Conservation (phyloP, 2,329 filamentous ascomycete species). For the Pseudonectria foliicola region DNA sequence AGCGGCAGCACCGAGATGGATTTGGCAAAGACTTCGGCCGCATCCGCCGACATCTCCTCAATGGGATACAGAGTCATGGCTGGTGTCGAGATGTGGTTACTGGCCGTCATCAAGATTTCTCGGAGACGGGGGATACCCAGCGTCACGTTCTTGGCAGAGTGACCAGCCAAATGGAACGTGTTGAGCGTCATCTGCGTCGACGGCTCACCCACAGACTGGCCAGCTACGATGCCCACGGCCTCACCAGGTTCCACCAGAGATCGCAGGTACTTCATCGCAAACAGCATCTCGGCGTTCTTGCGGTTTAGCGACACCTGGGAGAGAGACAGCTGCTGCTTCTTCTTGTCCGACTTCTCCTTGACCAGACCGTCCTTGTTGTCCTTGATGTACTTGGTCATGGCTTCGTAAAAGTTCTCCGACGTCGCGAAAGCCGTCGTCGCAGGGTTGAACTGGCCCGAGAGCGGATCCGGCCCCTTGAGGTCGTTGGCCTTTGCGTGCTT, state of each 20-base stretch:
- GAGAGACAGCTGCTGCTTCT: constrained; percentile 9
- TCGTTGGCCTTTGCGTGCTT: constrained; percentile 59
- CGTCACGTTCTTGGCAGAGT: constrained; percentile 97
- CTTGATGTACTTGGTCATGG: constrained; percentile 70
- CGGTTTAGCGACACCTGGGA: constrained; percentile 43
- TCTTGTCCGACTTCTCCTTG: constrained; percentile 34
- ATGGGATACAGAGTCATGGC: constrained; percentile 79
- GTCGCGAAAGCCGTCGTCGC: constrained; percentile 75
- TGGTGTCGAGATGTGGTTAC: constrained; percentile 80
- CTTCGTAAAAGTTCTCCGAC: constrained; percentile 76
- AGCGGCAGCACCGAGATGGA: constrained; percentile 81
- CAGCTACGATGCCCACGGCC: constrained; percentile 92
- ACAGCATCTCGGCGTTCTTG: constrained; percentile 74
- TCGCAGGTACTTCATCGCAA: constrained; percentile 87
- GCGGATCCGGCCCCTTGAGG: constrained; percentile 63
- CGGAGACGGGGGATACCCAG: constrained; percentile 93
- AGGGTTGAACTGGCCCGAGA: constrained; percentile 65
- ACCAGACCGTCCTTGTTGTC: constrained; percentile 61
- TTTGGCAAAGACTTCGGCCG: constrained; percentile 79
- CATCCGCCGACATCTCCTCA: constrained; percentile 58
- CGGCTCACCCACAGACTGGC: constrained; percentile 93
- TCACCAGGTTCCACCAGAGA: constrained; percentile 92
- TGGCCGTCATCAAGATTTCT: constrained; percentile 98
- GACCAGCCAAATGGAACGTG: constrained; percentile 98
- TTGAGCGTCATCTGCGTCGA: constrained; percentile 99